A percentile compares a stretch with the other conserved stretches of the same genome.
phyloP scores from a whole-genome alignment of 257 asterid genomes.

The Jacaranda mimosifolia region DNA sequence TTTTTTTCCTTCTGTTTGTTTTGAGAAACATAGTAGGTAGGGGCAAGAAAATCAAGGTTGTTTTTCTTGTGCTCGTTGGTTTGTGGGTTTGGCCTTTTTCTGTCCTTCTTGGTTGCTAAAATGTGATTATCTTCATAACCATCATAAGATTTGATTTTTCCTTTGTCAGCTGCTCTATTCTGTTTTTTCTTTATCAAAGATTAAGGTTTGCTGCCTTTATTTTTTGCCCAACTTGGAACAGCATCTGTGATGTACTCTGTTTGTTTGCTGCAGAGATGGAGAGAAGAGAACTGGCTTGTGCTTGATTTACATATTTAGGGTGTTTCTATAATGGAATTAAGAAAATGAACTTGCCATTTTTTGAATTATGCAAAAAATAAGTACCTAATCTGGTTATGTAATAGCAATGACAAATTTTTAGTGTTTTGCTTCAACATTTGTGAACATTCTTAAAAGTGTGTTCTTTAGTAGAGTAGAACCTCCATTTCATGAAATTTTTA shows the following conservation, averaged over 20 bases:
- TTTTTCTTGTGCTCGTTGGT: not conserved
- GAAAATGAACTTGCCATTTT: conserved; percentile 8
- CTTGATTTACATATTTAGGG: not conserved
- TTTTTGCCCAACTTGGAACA: not conserved
- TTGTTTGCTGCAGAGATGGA: too few relatives aligned
- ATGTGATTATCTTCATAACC: not conserved
- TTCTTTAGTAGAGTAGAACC: not conserved
- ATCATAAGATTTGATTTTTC: not conserved
- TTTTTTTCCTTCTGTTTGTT: not conserved
- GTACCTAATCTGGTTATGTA: not conserved
- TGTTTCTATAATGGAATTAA: not conserved
- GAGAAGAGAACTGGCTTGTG: not conserved
- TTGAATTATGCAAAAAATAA: too few relatives aligned
- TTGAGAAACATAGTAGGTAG: not conserved
- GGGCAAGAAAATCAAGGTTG: not conserved
- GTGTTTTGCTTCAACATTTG: too few relatives aligned
- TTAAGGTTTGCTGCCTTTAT: not conserved
- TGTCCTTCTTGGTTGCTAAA: not conserved
- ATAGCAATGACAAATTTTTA: not conserved
- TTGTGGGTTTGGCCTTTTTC: not conserved
- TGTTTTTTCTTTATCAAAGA: too few relatives aligned
- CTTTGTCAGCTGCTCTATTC: not conserved
- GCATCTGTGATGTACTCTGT: too few relatives aligned
- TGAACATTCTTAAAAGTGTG: not conserved
- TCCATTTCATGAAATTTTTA: not conserved